Evolutionary conservation across 2,329 filamentous ascomycete species (phyloP), one percentile per base, ranked within the genome.

Genomic region (Ophiostoma australiae): DNA sequence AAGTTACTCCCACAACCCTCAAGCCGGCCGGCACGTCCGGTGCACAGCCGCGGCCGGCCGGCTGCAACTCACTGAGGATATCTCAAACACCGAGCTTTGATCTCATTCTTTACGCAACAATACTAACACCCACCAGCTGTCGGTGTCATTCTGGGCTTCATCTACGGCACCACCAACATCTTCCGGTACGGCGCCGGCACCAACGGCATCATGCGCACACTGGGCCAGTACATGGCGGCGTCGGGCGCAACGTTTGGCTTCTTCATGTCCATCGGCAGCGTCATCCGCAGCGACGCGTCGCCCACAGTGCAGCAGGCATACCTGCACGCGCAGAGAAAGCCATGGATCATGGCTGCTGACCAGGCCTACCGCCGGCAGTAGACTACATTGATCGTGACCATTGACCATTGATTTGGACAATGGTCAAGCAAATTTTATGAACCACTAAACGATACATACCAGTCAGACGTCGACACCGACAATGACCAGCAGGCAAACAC

Each of bases 241-340:
- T 98, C 94, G 35, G 94, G 94, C 58, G 93, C 93, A 67, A 98
- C 94, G 11, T 99, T 99, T 80, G 95, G 94, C 33, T 97, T 98
- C 83, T 99, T 99, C 86, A 99, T 99, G 95, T 94, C 92, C 72
- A 97, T 99, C 76, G 95, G 95, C 76, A 97, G 93, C 76, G 94
- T 97, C 65, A 97, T 99, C 77, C 91, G 95, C 78, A 94, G 93
- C 72, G 95, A 99, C 76, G 69, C 74, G 35, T 92, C 92, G 63
- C 89, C 91, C 52, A 89, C 91, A 76, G 84, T 90, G 72, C 85
- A 89, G 75, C 87, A 93, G 78, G 88, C 91, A 72, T 97, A 94
- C 82, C 86, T 88, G 75, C 87, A 88, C 79, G 89, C 91, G 69
- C 89, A 90, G 75, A 85, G 90, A 76, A 87, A 88, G 74, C 92